Base-by-base conservation (phyloP, 2,329 filamentous ascomycete species). In the Claviceps africana region DNA sequence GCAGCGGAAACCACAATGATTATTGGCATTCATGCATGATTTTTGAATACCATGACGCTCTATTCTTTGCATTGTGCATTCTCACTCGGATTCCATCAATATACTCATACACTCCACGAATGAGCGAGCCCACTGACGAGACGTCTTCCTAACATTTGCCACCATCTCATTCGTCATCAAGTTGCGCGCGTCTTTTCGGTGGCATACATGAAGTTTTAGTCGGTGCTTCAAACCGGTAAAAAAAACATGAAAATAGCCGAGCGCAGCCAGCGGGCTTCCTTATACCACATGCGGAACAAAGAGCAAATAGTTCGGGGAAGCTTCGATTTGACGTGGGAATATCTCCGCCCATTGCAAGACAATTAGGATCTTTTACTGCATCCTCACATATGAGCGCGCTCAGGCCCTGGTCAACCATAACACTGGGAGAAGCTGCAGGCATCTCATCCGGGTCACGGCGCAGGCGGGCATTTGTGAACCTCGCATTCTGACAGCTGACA, bases 361-460 rank as follows among this genome's bases (percentile, higher is more conserved):
- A 25, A 17, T n/a, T 3, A 37, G 5, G 15, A 35, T 11, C n/a
- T n/a, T 13, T 15, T 17, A 8, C 30, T 22, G 5, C 46, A 19
- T 17, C 17, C 7, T 22, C 31, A 15, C 19, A 17, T 17, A 1
- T 9, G n/a, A 19, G 21, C 6, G 21, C 19, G 5, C 1, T n/a
- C n/a, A n/a, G n/a, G n/a, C n/a, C n/a, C n/a, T n/a, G n/a, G n/a
- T n/a, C n/a, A n/a, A n/a, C n/a, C n/a, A n/a, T n/a, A n/a, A n/a
- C n/a, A n/a, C n/a, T n/a, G n/a, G 28, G 31, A 35, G 51, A 53
- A 31, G 47, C 47, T 13, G 47, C 37, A 28, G 51, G n/a, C n/a
- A n/a, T n/a, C n/a, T 40, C 15, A 4, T 46, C 13, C 47, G 42
- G 19, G 39, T 48, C 9, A 39, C 46, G 19, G 33, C 46, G n/a